A percentile compares a stretch with the other conserved stretches of the same genome.
Evolutionary conservation across 192 early-diverging fungal genomes (phyloP).

Genomic region (Podila verticillata): DNA sequence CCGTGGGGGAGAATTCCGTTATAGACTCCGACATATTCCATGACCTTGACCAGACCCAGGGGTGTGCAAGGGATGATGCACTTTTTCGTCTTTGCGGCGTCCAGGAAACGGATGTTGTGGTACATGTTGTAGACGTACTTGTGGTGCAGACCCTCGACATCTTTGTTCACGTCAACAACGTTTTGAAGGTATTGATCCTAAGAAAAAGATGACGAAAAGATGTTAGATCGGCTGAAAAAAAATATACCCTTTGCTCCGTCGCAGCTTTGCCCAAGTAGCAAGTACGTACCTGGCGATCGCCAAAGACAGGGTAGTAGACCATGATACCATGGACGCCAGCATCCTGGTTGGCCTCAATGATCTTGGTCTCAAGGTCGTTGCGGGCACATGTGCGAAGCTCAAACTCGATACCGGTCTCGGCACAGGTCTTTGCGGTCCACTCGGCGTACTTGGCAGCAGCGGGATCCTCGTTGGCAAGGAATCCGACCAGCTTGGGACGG

Average conservation of each 20-base stretch:
- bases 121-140: slow-evolving; percentile 97
- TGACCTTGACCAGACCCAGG: slow-evolving; percentile 94
- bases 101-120: slow-evolving; percentile 93
- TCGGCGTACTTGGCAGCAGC: slow-evolving; percentile 93
- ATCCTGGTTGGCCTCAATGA: slow-evolving; percentile 92
- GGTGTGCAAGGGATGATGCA: slow-evolving; percentile 99
- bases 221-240: neutral
- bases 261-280: too few species aligned
- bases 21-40: slow-evolving; percentile 96
- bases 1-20: slow-evolving; percentile 90
- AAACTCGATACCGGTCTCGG: slow-evolving; percentile 90
- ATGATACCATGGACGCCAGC: slow-evolving; percentile 90
- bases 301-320: slow-evolving; percentile 99
- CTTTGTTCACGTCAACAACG: slow-evolving; percentile 87
- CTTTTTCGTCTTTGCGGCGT: slow-evolving; percentile 83
- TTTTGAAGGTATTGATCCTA: slow-evolving; percentile 95
- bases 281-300: slow-evolving; percentile 78
- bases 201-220: neutral
- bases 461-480: slow-evolving; percentile 95
- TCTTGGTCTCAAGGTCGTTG: slow-evolving; percentile 84
- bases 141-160: slow-evolving; percentile 97
- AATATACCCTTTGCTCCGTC: too few species aligned
- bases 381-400: slow-evolving; percentile 86
- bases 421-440: slow-evolving; percentile 94
- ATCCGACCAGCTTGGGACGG: slow-evolving; percentile 85